Evolutionary conservation across 73 alveolate species (phyloP), one percentile per base, ranked within the genome.

Genomic region (Stentor roeselii): DNA sequence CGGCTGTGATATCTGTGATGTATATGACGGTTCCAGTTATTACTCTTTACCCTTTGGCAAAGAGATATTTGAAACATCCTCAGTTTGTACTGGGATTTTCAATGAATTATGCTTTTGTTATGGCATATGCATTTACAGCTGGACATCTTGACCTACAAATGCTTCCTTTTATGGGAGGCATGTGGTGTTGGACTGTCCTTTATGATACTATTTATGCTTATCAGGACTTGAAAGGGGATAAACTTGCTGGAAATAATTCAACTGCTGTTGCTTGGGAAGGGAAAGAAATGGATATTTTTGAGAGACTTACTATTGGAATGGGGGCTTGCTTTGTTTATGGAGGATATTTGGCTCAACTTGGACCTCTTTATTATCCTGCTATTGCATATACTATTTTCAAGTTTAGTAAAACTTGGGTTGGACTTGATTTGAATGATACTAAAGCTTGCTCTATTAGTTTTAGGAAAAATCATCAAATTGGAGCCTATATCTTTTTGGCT

Each of bases 171-270:
- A 87, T 90, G 61, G 6, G 87, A 3, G 97, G 95, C 34, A 75
- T 61, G 32, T 31, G 36, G 78, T 30, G 41, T 30, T 90, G 96
- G 94, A 94, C 98, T 6, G 50, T 94, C 27, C 89, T 92, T 35
- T 94, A 94, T 67, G 98, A 94, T 78, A 90, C 98, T 11, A 93
- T 94, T 39, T 94, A 94, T 91, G 98, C 95, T 3, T 93, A 88
- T 86, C 88, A 92, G 61, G 98, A 94, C 86, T 92, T 86, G 41
- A 84, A 88, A 50, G 89, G 85, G 78, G 98, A 94, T 85, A 83
- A 88, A 60, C 59, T 82, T 59, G 78, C 92, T 3, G 96, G 96
- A 32, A 83, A 92, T 39, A 87, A 94, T 21, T 82, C 93, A 39
- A 87, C 97, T 2, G 96, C 98, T 42, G 85, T 90, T 41, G 80